Base-by-base conservation (phyloP, 352 stramenopile genomes). In the Pythium brachiatum region DNA sequence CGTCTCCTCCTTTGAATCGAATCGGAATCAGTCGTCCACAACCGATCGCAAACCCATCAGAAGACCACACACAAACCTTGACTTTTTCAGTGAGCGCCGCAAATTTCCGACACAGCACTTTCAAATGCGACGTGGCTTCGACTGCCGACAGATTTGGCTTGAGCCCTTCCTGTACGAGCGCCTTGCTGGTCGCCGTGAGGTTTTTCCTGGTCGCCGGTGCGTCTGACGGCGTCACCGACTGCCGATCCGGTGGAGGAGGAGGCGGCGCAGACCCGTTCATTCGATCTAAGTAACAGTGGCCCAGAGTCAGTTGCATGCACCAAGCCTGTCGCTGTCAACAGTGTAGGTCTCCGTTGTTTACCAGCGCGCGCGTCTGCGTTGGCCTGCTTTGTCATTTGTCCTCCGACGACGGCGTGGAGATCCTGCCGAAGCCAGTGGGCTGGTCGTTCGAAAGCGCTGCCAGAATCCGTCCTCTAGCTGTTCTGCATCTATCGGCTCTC, bases 71-170 rank as follows among this genome's bases (percentile, higher is more conserved):
- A 38, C 52, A 1, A 55, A 89, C 83, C 72, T 94, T 92, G 51
- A 95, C 83, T 85, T 92, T 95, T 21, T 95, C 81, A 0, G 77
- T 88, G 18, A 93, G 73, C 6, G 83, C 77, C 2, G 86, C 86
- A 58, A 95, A 95, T 60, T 95, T 95, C 29, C 84, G 80, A 39
- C 86, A 95, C 5, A 95, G 63, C 27, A 93, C 81, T 44, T 87
- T 86, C 34, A 95, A 66, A 29, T 95, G 86, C 16, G 83, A 74
- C 3, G 81, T 93, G 9, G 83, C 86, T 60, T 92, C 79, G 0
- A 78, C 71, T 8, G 78, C 69, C 29, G 81, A 89, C 25, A 92
- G 61, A 50, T 88, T 91, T 8, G 68, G 23, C 51, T 81, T 85
- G 20, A 89, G 36, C n/a, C 72, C 69, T 26, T 86, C 79, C 43